These are phyloP conservation scores for Xerocomus potaroensis DNA, from an alignment of 768 basidiomycete genomes.

Conservation along the genomic window DNA sequence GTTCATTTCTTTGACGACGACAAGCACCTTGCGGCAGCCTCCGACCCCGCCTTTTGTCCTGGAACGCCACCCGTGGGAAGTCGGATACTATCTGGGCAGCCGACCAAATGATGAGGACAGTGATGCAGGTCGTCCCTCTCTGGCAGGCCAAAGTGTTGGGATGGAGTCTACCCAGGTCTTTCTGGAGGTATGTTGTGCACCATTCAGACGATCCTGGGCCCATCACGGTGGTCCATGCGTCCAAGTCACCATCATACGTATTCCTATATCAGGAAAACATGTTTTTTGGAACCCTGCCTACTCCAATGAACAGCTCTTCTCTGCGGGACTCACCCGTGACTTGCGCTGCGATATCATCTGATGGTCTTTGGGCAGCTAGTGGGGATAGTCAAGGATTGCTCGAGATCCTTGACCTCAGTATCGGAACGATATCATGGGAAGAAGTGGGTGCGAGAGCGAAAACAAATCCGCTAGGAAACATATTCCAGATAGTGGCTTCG, in stretches of 20 bases:
- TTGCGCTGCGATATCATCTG: conserved; percentile 14
- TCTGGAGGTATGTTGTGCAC: not conserved
- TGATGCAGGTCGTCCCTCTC: not conserved
- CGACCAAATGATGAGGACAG: not conserved
- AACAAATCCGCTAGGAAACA: not conserved
- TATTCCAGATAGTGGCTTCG: not conserved
- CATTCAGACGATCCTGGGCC: not conserved
- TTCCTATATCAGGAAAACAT: not conserved
- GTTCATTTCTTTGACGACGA: conserved; percentile 13
- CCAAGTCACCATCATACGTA: conserved; percentile 2
- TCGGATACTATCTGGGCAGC: conserved; percentile 2
- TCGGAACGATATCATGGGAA: conserved; percentile 1
- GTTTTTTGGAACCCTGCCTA: not conserved
- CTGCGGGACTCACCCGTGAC: not conserved
- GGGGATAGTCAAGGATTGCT: not conserved
- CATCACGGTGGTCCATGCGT: not conserved
- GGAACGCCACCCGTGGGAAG: conserved; percentile 7
- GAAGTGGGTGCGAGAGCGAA: not conserved
- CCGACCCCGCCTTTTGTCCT: conserved; percentile 5
- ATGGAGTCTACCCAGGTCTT: not conserved
- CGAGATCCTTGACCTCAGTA: not conserved
- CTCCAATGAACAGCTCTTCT: not conserved
- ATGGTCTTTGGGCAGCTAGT: conserved; percentile 12
- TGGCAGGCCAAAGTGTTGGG: conserved; percentile 5
- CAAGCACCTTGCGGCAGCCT: conserved; percentile 4